A percentile compares a stretch with the other conserved stretches of the same genome.
Conservation (phyloP, 306 rosid genomes). For the Gleditsia sinensis region DNA sequence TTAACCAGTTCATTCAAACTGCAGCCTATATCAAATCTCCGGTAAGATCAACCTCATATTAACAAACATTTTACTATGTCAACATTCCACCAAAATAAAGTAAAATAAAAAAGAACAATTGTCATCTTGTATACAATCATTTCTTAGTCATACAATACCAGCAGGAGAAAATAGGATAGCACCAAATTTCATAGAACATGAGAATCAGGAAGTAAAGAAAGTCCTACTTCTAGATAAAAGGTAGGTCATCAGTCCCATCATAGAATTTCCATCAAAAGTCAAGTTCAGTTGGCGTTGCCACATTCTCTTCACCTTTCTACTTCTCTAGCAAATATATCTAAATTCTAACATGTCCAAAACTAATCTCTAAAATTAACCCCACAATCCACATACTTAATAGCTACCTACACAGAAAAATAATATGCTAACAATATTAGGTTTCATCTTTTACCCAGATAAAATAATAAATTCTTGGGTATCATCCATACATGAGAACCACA, state of each 20-base stretch:
- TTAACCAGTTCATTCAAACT: slow-evolving; percentile 26
- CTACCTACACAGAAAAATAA: no score
- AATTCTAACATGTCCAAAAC: no score
- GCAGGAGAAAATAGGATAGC: background rate
- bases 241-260: background rate
- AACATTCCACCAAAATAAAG: slow-evolving; percentile 14
- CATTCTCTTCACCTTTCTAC: background rate
- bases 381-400: no score
- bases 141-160: background rate
- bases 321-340: no score
- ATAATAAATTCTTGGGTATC: no score
- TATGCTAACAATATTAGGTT: no score
- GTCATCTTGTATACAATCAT: background rate
- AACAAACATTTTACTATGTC: background rate
- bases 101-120: background rate
- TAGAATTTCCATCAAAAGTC: background rate
- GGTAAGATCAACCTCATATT: slow-evolving; percentile 5
- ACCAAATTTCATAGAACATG: background rate
- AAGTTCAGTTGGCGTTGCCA: slow-evolving; percentile 9
- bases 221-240: background rate
- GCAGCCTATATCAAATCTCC: slow-evolving; percentile 15
- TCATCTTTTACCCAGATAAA: no score
- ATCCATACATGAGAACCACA: no score
- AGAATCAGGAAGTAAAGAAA: background rate
- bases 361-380: no score